Evolutionary conservation across 495 filamentous ascomycete species (phyloP).

Genomic region (Penicillium longicatenatum): DNA sequence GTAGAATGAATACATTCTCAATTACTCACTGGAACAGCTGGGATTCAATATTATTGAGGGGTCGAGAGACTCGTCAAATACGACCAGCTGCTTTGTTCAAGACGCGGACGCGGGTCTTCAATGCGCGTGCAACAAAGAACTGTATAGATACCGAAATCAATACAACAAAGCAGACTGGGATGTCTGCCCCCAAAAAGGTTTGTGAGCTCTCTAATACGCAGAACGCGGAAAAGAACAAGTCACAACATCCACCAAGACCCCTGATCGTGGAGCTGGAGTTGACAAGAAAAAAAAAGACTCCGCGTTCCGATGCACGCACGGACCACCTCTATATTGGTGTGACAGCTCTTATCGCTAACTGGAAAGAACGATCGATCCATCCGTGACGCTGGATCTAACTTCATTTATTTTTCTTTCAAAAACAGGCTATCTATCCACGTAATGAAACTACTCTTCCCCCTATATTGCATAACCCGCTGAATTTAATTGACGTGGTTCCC

Average conservation of each 20-base stretch:
- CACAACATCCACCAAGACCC: too few relatives aligned
- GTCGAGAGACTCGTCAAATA: neutral
- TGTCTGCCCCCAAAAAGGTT: neutral
- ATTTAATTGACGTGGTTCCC: conserved; percentile 75
- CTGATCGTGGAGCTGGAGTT: neutral
- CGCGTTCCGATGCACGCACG: neutral
- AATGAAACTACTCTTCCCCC: neutral
- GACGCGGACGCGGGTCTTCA: neutral
- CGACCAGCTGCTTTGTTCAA: neutral
- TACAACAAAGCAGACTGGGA: neutral
- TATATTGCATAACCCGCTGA: conserved; percentile 72
- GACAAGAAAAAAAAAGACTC: neutral
- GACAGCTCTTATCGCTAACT: neutral
- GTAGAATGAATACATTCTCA: neutral
- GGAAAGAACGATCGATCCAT: neutral
- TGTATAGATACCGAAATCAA: neutral
- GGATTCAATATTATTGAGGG: neutral
- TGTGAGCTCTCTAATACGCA: neutral
- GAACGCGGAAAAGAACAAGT: neutral
- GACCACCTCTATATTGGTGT: neutral
- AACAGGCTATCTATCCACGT: neutral
- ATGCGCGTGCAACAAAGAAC: neutral
- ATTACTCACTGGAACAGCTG: neutral
- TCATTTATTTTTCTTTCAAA: neutral
- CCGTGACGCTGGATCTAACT: neutral